Evolutionary conservation across 2,329 filamentous ascomycete species (phyloP).

Genomic region (Hyphodiscus sp.): DNA sequence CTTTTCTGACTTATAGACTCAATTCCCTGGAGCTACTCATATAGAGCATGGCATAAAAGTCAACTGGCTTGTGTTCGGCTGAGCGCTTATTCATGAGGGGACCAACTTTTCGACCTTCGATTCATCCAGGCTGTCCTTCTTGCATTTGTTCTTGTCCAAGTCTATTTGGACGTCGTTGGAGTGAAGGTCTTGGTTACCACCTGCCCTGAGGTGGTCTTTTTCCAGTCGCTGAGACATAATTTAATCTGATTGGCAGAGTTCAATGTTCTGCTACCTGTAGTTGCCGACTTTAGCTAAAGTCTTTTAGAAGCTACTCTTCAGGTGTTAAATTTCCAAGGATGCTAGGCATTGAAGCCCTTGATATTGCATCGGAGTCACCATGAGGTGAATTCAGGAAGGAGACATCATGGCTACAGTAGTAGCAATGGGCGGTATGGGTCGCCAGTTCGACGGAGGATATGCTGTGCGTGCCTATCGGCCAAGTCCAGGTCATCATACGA

Average conservation of each 20-base stretch:
- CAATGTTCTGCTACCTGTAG: no score
- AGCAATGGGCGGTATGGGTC: slow-evolving; percentile 42
- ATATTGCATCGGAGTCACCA: slow-evolving; percentile 12
- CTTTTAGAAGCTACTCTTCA: slow-evolving; percentile 6
- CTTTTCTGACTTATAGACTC: background rate
- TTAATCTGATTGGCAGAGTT: no score
- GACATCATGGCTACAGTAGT: slow-evolving; percentile 41
- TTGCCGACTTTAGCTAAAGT: background rate
- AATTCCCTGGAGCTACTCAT: background rate
- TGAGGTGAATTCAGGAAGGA: slow-evolving; percentile 33
- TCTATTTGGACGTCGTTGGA: no score
- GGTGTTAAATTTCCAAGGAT: slow-evolving; percentile 12
- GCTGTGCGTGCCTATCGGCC: slow-evolving; percentile 37
- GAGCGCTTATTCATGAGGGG: no score
- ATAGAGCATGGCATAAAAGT: background rate
- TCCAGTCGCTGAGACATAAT: no score
- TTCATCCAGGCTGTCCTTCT: no score
- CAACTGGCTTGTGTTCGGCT: background rate
- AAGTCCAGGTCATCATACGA: slow-evolving; percentile 34
- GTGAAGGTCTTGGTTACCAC: no score
- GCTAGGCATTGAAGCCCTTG: slow-evolving; percentile 15
- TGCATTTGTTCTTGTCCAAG: no score
- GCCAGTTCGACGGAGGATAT: slow-evolving; percentile 41
- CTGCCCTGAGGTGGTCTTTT: no score
- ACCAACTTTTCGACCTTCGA: no score